Evolutionary conservation across 2,329 filamentous ascomycete genomes (phyloP).

Genomic region (Sporothrix dimorphospora): DNA sequence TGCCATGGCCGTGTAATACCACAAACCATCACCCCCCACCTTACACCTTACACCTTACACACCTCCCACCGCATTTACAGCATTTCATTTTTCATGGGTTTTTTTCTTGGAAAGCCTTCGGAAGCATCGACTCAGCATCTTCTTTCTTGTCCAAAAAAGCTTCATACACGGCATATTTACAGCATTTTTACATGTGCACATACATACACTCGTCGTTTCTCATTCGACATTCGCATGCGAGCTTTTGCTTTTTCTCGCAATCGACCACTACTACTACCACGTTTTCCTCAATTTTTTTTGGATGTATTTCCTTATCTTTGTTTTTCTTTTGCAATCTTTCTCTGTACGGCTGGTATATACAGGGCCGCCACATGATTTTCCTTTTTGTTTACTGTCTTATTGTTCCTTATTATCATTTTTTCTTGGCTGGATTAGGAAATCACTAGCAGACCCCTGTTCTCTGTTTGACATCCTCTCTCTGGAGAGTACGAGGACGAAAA

Average conservation of each 20-base stretch:
- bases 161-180: not conserved
- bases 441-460: not conserved
- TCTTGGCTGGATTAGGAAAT: not conserved
- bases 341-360: slow-evolving; percentile 1
- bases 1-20: slow-evolving; percentile 34
- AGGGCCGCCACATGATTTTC: slow-evolving; percentile 10
- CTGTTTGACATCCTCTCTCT: not conserved
- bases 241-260: not conserved
- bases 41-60: too few species aligned
- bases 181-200: not conserved
- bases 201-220: not conserved
- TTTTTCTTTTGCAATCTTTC: not conserved
- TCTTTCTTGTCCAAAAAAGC: not conserved
- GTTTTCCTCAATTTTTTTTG: not conserved
- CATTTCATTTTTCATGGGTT: not conserved
- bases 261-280: not conserved
- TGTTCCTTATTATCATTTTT: not conserved
- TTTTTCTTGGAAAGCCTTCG: not conserved
- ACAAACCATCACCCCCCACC: not conserved
- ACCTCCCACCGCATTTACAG: not conserved
- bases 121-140: not conserved
- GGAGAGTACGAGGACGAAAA: not conserved
- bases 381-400: not conserved
- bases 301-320: not conserved
- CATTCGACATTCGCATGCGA: not conserved